These are phyloP conservation scores for Candida railenensis DNA, from an alignment of 805 yeast species.

Conservation along the genomic window DNA sequence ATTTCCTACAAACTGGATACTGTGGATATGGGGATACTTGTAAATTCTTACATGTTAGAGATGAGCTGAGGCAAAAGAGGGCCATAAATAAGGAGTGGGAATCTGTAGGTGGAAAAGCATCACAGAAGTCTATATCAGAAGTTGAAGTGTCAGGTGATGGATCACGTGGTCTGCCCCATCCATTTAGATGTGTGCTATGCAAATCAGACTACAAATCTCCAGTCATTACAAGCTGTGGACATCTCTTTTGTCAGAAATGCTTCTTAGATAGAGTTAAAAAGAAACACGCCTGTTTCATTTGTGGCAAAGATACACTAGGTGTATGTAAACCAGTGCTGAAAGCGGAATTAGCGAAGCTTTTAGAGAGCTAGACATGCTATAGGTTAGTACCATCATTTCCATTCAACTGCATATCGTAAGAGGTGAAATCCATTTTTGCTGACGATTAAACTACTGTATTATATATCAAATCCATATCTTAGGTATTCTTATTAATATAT, in stretches of 20 bases:
- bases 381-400: too few species aligned
- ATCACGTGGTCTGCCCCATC: conserved; percentile 17
- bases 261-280: conserved; percentile 47
- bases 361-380: neutral
- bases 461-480: too few species aligned
- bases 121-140: neutral
- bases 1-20: conserved; percentile 84
- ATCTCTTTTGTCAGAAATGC: conserved; percentile 63
- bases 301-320: conserved; percentile 62
- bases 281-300: conserved; percentile 48
- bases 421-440: too few species aligned
- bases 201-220: conserved; percentile 53
- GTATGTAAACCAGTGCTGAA: conserved; percentile 52
- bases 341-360: conserved; percentile 19
- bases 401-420: too few species aligned
- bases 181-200: conserved; percentile 66
- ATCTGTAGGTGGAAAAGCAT: conserved; percentile 19
- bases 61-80: conserved; percentile 73
- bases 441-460: too few species aligned
- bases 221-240: conserved; percentile 59
- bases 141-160: conserved; percentile 1
- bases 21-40: conserved; percentile 98
- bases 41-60: conserved; percentile 88
- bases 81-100: conserved; percentile 74
- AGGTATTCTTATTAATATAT: too few species aligned